These are phyloP conservation scores for Ustilago shanxiensis DNA, from an alignment of 1,284 basidiomycete species.

Conservation along the genomic window DNA sequence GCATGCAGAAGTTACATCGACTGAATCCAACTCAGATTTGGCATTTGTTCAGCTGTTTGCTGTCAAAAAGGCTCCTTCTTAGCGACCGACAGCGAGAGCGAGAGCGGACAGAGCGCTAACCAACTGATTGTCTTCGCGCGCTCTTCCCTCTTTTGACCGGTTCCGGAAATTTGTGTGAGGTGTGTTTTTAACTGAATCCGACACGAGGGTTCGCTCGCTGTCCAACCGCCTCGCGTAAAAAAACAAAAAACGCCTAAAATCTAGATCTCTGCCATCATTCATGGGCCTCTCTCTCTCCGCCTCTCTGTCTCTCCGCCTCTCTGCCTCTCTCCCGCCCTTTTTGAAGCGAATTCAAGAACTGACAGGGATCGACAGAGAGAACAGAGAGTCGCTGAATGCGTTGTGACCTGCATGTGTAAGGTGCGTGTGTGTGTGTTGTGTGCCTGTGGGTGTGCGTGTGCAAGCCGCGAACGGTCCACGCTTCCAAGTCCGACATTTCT, in stretches of 20 bases:
- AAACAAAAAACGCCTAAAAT: not conserved
- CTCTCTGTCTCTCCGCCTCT: too few species aligned
- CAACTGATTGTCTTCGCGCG: too few species aligned
- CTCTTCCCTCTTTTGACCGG: not conserved
- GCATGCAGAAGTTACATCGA: too few species aligned
- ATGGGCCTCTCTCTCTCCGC: not conserved
- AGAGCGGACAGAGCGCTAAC: not conserved
- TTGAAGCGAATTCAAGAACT: not conserved
- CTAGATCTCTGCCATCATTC: constrained; percentile 8
- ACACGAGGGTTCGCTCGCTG: constrained; percentile 1
- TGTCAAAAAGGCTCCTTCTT: not conserved
- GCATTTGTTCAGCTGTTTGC: not conserved
- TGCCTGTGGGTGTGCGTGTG: not conserved
- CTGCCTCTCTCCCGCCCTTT: too few species aligned
- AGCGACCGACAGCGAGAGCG: not conserved
- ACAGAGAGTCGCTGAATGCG: not conserved
- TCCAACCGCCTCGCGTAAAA: constrained; percentile 3
- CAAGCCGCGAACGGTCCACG: constrained; percentile 2
- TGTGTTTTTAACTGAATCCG: not conserved
- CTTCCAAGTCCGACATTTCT: constrained; percentile 2
- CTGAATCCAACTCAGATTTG: too few species aligned
- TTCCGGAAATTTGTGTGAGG: not conserved
- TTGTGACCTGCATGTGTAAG: not conserved
- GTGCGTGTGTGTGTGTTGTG: constrained; percentile 1
- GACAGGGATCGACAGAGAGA: not conserved